These are phyloP conservation scores for Lanzia echinophila DNA, from an alignment of 2,329 filamentous ascomycete genomes.

Conservation along the genomic window DNA sequence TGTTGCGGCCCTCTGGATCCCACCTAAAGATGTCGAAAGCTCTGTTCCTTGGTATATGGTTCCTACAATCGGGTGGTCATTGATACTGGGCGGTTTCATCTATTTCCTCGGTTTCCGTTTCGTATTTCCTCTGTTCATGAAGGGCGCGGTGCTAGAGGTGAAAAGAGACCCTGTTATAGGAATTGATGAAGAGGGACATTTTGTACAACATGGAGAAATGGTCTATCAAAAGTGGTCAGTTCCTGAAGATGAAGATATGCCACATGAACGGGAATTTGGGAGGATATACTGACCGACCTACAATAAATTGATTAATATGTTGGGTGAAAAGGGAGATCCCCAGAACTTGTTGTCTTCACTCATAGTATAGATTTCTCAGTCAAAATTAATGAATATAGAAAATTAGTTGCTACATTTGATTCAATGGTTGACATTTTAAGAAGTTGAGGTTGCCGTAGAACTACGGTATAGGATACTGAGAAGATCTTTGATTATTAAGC, in stretches of 20 bases:
- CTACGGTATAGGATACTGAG: too few species aligned
- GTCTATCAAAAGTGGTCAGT: constrained; percentile 8
- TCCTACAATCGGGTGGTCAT: constrained; percentile 8
- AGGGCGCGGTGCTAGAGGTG: background rate
- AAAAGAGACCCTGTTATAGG: background rate
- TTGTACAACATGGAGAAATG: constrained; percentile 1
- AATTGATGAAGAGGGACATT: background rate
- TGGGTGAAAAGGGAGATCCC: too few species aligned
- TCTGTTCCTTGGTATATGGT: constrained; percentile 7
- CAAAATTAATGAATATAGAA: too few species aligned
- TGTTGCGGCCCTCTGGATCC: background rate
- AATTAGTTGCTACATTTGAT: too few species aligned
- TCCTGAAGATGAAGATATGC: background rate
- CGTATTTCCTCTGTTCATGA: background rate
- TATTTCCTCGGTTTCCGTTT: constrained; percentile 1
- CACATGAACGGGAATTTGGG: background rate
- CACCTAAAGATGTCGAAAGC: background rate
- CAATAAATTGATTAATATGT: too few species aligned
- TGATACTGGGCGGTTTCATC: background rate
- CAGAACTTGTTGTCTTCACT: too few species aligned
- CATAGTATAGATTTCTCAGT: too few species aligned
- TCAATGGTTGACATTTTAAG: too few species aligned
- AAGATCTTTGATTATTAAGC: too few species aligned
- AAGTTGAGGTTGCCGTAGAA: too few species aligned
- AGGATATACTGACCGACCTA: too few species aligned